A percentile compares a stretch with the other conserved stretches of the same genome.
These are phyloP conservation scores for Fusarium sp. DNA, from an alignment of 2,329 filamentous ascomycete species.

Conservation along the genomic window DNA sequence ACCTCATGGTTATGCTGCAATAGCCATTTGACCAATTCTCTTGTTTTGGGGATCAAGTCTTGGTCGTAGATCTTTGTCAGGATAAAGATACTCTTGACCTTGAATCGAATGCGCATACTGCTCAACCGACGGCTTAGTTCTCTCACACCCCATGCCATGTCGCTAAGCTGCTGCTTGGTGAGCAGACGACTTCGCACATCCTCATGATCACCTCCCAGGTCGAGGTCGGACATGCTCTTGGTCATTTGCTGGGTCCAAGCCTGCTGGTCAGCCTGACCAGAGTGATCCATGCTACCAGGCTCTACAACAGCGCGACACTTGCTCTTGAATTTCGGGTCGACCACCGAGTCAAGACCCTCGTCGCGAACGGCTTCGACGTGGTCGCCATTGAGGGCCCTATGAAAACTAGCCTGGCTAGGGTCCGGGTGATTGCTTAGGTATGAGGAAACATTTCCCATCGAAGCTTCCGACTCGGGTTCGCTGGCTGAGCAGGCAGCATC, in stretches of 20 bases:
- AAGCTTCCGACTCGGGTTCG: slow-evolving; percentile 45
- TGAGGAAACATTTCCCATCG: slow-evolving; percentile 41
- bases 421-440: slow-evolving; percentile 31
- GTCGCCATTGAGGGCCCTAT: slow-evolving; percentile 24
- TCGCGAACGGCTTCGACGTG: slow-evolving; percentile 27
- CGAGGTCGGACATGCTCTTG: slow-evolving; percentile 55
- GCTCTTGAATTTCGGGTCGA: slow-evolving; percentile 39
- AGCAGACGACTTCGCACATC: slow-evolving; percentile 75
- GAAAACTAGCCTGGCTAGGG: slow-evolving; percentile 15
- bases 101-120: slow-evolving; percentile 83
- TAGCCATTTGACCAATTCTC: slow-evolving; percentile 83
- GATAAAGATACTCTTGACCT: slow-evolving; percentile 85
- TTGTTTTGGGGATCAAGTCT: slow-evolving; percentile 79
- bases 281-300: slow-evolving; percentile 53
- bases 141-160: slow-evolving; percentile 96
- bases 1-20: slow-evolving; percentile 74
- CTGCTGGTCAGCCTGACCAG: slow-evolving; percentile 67
- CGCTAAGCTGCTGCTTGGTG: slow-evolving; percentile 93
- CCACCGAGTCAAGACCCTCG: slow-evolving; percentile 33
- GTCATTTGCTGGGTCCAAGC: slow-evolving; percentile 63
- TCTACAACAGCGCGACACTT: slow-evolving; percentile 53
- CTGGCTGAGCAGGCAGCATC: slow-evolving; percentile 43
- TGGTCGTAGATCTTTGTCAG: slow-evolving; percentile 93
- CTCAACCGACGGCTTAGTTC: slow-evolving; percentile 89
- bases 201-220: slow-evolving; percentile 50